Base-by-base conservation (phyloP, 805 yeast genomes). In the Ogataea saltuana region DNA sequence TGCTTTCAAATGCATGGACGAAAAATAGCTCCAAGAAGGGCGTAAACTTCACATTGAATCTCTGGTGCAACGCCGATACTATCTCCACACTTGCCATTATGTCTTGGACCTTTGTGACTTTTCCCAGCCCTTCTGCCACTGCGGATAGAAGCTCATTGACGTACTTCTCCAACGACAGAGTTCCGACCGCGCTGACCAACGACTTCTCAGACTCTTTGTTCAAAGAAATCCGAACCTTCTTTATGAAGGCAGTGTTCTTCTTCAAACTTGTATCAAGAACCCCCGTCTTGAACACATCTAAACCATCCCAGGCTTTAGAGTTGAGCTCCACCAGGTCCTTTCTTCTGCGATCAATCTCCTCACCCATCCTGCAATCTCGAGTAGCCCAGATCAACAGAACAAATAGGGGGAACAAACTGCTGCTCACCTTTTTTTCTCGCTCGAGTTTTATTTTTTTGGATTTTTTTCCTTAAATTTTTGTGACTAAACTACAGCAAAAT, bases 181-280 rank as follows among this genome's bases (percentile, higher is more conserved):
- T 70, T 3, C 65, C 56, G 32, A 89, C 71, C 45, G 88, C 96
- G 41, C 78, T 75, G 28, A 87, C 45, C 2, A 85, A 62, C 6
- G 72, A 58, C 32, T 53, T 56, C 43, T 63, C 62, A 29, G 72
- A 72, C 6, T 83, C 90, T 29, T 71, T 72, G 28, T 68, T 74
- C 18, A 88, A 61, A 2, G 81, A 70, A 2, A 75, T 69, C 49
- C 81, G 74, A 39, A 89, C 58, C 53, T 83, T 84, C 59, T 82
- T 85, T 39, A 88, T 81, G 56, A 87, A 85, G 0, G 88, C 84
- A 3, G 88, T 79, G 58, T 90, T 87, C 60, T 83, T 86, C 69
- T 89, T 89, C 51, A 89, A 68, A 44, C 90, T 83, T 0, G 95
- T 70, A 58, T 89, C 96, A 8, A 81, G 61, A 30, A 59, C 33